Percentiles rank a stretch among this genome's conserved stretches.
These are phyloP conservation scores for Candida sanyaensis DNA, from an alignment of 1,139 yeast species.

Conservation along the genomic window DNA sequence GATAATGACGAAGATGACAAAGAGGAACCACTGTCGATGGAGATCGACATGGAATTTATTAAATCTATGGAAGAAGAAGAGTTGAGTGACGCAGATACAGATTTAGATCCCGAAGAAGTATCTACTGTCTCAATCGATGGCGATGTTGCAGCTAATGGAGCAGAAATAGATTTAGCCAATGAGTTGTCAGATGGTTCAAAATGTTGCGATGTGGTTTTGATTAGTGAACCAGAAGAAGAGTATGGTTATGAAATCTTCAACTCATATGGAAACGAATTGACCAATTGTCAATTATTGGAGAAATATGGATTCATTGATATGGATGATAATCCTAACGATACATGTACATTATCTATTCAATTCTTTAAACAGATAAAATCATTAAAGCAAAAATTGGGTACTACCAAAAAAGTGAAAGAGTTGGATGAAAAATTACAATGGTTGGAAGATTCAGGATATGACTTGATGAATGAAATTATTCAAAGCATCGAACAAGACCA, in stretches of 20 bases:
- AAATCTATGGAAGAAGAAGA: conserved; percentile 31
- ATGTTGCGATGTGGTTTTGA: conserved; percentile 60
- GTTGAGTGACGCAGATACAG: conserved; percentile 29
- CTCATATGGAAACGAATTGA: conserved; percentile 69
- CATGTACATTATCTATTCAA: conserved; percentile 58
- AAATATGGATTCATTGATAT: conserved; percentile 70
- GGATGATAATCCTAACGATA: conserved; percentile 55
- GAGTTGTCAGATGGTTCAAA: conserved; percentile 37
- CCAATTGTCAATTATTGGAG: conserved; percentile 66
- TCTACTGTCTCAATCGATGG: conserved; percentile 24
- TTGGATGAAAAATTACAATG: conserved; percentile 53
- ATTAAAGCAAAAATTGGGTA: conserved; percentile 20
- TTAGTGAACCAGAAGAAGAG: conserved; percentile 41
- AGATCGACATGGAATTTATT: conserved; percentile 31
- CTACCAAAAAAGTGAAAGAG: conserved; percentile 27
- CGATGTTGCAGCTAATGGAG: conserved; percentile 20
- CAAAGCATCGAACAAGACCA: conserved; percentile 10
- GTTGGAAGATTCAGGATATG: conserved; percentile 62
- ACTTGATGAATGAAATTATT: conserved; percentile 38
- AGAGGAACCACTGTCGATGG: conserved; percentile 16
- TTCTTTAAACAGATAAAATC: conserved; percentile 43
- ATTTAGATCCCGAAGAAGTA: conserved; percentile 25
- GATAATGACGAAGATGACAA: conserved; percentile 19
- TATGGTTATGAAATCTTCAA: conserved; percentile 61
- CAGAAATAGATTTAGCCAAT: conserved; percentile 28